Percentiles rank a stretch among this genome's conserved stretches.
These are phyloP conservation scores for Ilyonectria mors-panacis DNA, from an alignment of 2,329 filamentous ascomycete species.

Conservation along the genomic window DNA sequence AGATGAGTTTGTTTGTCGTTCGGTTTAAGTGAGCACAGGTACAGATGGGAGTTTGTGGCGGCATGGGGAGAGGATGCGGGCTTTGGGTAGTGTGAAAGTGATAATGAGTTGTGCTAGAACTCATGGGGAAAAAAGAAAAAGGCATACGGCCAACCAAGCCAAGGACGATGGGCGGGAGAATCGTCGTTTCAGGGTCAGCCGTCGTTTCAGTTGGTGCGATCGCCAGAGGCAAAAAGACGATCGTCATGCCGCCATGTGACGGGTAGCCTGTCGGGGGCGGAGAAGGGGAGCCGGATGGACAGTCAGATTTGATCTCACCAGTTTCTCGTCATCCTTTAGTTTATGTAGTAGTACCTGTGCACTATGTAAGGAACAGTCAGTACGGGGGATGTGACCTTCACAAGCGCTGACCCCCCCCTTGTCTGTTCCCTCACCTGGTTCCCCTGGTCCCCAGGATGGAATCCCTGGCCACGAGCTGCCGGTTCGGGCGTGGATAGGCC, in stretches of 20 bases:
- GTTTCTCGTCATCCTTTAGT: background rate
- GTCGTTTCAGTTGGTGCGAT: slow-evolving; percentile 23
- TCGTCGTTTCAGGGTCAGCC: slow-evolving; percentile 10
- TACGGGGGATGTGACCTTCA: too few relatives aligned
- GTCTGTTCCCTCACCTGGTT: background rate
- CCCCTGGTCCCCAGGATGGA: background rate
- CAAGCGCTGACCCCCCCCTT: background rate
- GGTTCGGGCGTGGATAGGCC: slow-evolving; percentile 1
- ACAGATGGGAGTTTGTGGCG: background rate
- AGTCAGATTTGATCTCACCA: background rate
- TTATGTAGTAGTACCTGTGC: background rate
- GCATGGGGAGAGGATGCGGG: background rate
- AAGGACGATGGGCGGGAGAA: background rate
- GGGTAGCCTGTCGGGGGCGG: slow-evolving; percentile 2
- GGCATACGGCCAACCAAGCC: background rate
- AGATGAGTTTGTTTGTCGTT: background rate
- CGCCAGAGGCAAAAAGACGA: slow-evolving; percentile 14
- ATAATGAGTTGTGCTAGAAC: background rate
- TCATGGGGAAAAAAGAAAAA: background rate
- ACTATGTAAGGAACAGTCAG: too few relatives aligned
- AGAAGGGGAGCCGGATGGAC: background rate
- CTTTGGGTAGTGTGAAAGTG: background rate
- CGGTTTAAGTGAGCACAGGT: background rate
- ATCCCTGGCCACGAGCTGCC: slow-evolving; percentile 1
- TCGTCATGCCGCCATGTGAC: slow-evolving; percentile 23